phyloP scores from a whole-genome alignment of 2,329 filamentous ascomycete genomes.

The Ceratocystis variospora region DNA sequence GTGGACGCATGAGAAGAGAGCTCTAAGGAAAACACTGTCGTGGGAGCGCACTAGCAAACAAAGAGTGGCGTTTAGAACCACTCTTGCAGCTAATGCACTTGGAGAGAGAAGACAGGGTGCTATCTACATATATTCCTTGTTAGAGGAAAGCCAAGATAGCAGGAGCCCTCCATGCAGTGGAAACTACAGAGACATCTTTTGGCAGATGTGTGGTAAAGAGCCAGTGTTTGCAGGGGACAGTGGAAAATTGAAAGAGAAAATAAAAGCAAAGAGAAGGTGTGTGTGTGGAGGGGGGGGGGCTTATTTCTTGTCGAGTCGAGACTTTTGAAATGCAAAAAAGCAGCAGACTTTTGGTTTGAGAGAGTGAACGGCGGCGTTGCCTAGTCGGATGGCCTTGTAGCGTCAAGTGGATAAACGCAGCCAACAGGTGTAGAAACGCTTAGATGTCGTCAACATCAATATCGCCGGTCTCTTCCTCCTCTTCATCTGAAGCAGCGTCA shows the following conservation, averaged over 20 bases:
- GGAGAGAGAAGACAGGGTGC: not conserved
- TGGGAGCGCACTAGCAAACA: not conserved
- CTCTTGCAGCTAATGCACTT: not conserved
- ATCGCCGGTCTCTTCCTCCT: constrained; percentile 52
- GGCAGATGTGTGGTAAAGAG: constrained; percentile 14
- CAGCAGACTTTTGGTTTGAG: not conserved
- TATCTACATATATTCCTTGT: not conserved
- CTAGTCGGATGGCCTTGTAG: constrained; percentile 15
- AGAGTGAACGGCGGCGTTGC: constrained; percentile 6
- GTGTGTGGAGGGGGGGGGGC: no score
- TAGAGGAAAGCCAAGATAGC: not conserved
- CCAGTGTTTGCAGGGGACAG: not conserved
- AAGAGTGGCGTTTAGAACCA: not conserved
- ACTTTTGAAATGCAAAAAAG: constrained; percentile 6
- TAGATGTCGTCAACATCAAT: constrained; percentile 95
- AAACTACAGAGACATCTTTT: not conserved
- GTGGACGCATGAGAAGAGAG: not conserved
- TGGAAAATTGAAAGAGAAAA: constrained; percentile 16
- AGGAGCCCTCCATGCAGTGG: constrained; percentile 1
- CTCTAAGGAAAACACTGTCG: not conserved
- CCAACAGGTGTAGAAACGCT: constrained; percentile 23
- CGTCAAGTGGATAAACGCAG: not conserved
- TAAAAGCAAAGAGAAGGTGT: not conserved
- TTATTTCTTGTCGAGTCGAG: not conserved
- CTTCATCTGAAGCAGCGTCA: constrained; percentile 59